Percentiles rank a stretch among this genome's conserved stretches.
Evolutionary conservation across 2,329 filamentous ascomycete species (phyloP).

Genomic region (Penicillium sp.): DNA sequence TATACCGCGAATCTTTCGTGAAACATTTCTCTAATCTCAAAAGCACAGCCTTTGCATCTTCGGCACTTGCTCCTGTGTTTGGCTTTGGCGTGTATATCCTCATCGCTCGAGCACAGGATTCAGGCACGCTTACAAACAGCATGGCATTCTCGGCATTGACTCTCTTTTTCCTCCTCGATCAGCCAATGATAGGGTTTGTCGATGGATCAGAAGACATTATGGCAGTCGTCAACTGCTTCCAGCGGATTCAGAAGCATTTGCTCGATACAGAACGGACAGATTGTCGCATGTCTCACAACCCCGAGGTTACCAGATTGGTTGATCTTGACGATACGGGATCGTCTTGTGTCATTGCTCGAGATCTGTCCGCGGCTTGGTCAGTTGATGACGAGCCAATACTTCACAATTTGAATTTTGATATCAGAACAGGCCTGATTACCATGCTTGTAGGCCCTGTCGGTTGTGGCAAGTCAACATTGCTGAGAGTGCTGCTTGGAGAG

Average conservation of each 20-base stretch:
- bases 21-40: neutral
- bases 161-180: conserved; percentile 21
- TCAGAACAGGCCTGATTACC: conserved; percentile 9
- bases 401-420: conserved; percentile 14
- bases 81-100: conserved; percentile 21
- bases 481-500: conserved; percentile 21
- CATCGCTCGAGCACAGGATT: conserved; percentile 11
- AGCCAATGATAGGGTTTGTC: conserved; percentile 17
- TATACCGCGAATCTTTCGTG: neutral
- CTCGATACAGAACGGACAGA: conserved; percentile 15
- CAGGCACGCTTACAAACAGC: conserved; percentile 17
- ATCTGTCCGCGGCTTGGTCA: conserved; percentile 16
- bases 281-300: conserved; percentile 4
- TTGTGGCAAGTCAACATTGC: conserved; percentile 23
- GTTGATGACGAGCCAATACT: conserved; percentile 15
- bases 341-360: conserved; percentile 6
- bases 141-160: conserved; percentile 23
- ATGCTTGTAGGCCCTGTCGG: conserved; percentile 24
- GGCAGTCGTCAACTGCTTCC: conserved; percentile 22
- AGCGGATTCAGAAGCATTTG: conserved; percentile 23
- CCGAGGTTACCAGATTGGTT: neutral
- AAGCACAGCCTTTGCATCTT: conserved; percentile 20
- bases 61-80: conserved; percentile 15
- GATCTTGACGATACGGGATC: neutral
- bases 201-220: conserved; percentile 19